Base-by-base conservation (phyloP, 108 stramenopile species). In the Skeletonema potamos region DNA sequence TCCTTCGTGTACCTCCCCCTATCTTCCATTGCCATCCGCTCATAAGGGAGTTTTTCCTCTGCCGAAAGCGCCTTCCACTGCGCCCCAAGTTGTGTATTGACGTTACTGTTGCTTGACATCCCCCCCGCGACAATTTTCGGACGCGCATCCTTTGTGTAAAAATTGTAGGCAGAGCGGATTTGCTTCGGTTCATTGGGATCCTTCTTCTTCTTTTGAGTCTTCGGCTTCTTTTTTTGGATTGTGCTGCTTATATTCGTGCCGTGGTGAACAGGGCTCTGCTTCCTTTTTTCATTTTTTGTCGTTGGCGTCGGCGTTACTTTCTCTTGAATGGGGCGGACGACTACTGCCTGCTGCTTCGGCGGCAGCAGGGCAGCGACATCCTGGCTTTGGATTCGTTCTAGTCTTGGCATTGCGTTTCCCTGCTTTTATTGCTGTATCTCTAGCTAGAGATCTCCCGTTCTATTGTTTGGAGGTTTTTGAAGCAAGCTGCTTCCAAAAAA, bases 181-280 rank as follows among this genome's bases (percentile, higher is more conserved):
- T 51, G 18, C n/a, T 24, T 51, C 1, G 48, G 48, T 2, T 22
- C 20, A 51, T 51, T 51, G 22, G 48, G 48, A 22, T 51, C 48
- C 22, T 51, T 51, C 48, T 51, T 22, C 48, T 51, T 51, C 22
- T 51, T 51, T 51, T 51, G 48, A 51, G 51, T 60, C 51, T 39
- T 60, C 46, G 51, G 9, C 51, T 44, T 60, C 17, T 46, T 59
- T 41, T 60, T 60, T 43, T 41, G 43, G 39, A 8, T 54, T 37
- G 0, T 46, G 59, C 51, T 54, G 8, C 22, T 24, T 51, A 22
- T 18, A 1, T 51, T 24, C 20, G 1, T 46, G 44, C 48, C 48
- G 9, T 7, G 1, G 39, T 11, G 13, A 10, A 11, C 39, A 10
- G 13, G 39, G 22, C 20, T 6, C 18, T 22, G 6, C 48, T 51